Percentiles rank a stretch among this genome's conserved stretches.
Evolutionary conservation across 2,329 filamentous ascomycete genomes (phyloP).

Genomic region (Paraconiothyrium brasiliense): DNA sequence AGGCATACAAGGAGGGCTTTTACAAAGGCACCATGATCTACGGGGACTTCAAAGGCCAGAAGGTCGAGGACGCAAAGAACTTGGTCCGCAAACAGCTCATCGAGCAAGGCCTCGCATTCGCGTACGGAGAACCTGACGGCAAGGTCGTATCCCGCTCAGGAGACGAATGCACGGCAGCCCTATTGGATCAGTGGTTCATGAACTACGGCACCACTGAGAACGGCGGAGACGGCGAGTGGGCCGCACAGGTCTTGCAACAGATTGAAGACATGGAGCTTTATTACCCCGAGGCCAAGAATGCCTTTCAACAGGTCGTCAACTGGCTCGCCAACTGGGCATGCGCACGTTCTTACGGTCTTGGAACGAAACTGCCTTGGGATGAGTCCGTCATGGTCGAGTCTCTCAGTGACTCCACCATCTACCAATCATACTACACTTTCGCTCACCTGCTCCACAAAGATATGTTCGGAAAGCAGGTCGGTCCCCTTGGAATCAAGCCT

Average conservation of each 20-base stretch:
- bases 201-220: conserved; percentile 77
- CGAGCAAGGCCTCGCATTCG: conserved; percentile 80
- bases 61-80: conserved; percentile 86
- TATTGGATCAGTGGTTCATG: conserved; percentile 97
- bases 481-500: conserved; percentile 64
- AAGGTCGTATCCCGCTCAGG: conserved; percentile 86
- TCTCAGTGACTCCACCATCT: conserved; percentile 90
- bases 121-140: conserved; percentile 92
- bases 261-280: conserved; percentile 77
- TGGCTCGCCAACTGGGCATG: conserved; percentile 93
- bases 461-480: conserved; percentile 74
- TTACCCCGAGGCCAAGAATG: conserved; percentile 64
- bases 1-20: conserved; percentile 96
- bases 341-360: conserved; percentile 88
- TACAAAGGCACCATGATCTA: conserved; percentile 92
- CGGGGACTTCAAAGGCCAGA: conserved; percentile 86
- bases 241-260: conserved; percentile 65
- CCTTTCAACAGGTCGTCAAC: conserved; percentile 82
- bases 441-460: conserved; percentile 78
- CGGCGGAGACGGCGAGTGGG: conserved; percentile 82
- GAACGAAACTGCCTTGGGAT: conserved; percentile 95
- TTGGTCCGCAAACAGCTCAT: conserved; percentile 83
- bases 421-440: conserved; percentile 77
- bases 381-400: conserved; percentile 88
- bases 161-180: conserved; percentile 91